Evolutionary conservation across 805 yeast species (phyloP), one percentile per base, ranked within the genome.

Genomic region (Osmozyma mogii): DNA sequence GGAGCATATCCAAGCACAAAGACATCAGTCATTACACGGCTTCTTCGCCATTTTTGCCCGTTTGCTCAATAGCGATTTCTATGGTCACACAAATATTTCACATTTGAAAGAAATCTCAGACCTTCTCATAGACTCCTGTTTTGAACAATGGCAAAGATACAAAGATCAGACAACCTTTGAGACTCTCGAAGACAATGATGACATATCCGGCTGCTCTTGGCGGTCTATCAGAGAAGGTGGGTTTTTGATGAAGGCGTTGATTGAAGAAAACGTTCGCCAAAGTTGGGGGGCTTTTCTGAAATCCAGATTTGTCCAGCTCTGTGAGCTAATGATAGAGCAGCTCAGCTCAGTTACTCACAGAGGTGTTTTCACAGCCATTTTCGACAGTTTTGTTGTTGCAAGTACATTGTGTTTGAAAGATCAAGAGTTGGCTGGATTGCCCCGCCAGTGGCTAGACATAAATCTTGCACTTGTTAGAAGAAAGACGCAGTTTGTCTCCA

Each of bases 361-460:
- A 37, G 97, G 97, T 18, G 95, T 96, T 0, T 84, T 89, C 38
- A 78, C 94, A 7, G 77, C 96, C 0, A 80, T 88, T 0, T 78
- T 83, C 38, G 95, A 96, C 4, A 72, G 92, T 0, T 84, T 82
- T 43, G 66, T 76, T 9, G 65, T 75, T 5, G 70, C 78, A 32
- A 84, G 95, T 41, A 38, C 54, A 9, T 52, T 73, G n/a, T 77
- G 89, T 49, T 50, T 56, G 23, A 22, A 35, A 7, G 40, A 49
- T 13, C 22, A 32, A 3, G 52, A 52, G 0, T 41, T 65, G 5
- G 50, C 62, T 10, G 41, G 40, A 0, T 59, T 56, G 23, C 76
- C 88, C 4, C 44, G 48, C 8, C 32, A 40, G 9, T 84, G 94
- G 95, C 52, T 87, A 3, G 47, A 61, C 10, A 52, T 60, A n/a